Base-by-base conservation (phyloP, 1,139 yeast species). In the Debaryomyces sp. region DNA sequence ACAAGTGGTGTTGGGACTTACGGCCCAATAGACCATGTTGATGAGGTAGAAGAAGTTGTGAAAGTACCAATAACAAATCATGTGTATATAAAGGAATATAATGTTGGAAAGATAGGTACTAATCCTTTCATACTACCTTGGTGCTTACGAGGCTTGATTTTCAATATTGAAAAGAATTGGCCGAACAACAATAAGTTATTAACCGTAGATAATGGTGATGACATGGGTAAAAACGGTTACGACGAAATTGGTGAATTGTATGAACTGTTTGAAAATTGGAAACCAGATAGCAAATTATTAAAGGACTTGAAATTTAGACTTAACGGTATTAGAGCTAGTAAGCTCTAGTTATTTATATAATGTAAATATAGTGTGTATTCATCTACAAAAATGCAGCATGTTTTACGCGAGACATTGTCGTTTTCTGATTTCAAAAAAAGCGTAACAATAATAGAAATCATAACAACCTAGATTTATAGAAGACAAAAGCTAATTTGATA, bases 111-210 rank as follows among this genome's bases (percentile, higher is more conserved):
- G 48, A 61, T 86, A 10, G 90, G 90, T 1, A 71, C 81, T 42
- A 91, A 92, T 64, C 97, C 97, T 1, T 92, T 81, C 61, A 82
- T 89, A 46, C 70, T 92, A 32, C 98, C 98, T 0, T 92, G 97
- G 97, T 88, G 96, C 59, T 80, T 90, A 67, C 73, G 97, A 41
- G 97, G 97, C 0, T 68, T 92, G 40, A 68, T 91, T 32, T 80
- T 80, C 53, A 81, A 80, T 55, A 78, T 81, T 56, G 86, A 91
- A 53, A 73, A 66, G 78, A 85, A 76, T 54, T 75, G 80, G 80
- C 78, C 78, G 37, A 65, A 64, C 48, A 62, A 68, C 38, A 63
- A 60, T 49, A 66, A 64, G 50, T 51, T 61, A 9, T 49, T 64
- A 5, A 56, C 64, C 39, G 71, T 67, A 3, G 67, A 61, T 21